Evolutionary conservation across 371 early-diverging fungal species (phyloP).

Genomic region (Mortierella sp.): DNA sequence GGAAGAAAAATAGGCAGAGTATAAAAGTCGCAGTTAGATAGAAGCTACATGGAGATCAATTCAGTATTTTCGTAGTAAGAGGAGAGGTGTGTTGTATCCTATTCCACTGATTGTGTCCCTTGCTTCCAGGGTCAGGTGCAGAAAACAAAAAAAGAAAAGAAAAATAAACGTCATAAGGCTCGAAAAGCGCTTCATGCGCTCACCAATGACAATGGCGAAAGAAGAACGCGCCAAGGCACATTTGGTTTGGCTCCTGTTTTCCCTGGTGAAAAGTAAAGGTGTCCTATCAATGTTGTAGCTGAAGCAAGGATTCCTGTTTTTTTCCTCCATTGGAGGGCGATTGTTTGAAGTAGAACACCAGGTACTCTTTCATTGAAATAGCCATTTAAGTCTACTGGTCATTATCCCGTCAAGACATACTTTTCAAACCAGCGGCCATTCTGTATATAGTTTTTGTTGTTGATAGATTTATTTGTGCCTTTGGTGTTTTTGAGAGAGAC

Average conservation of each 20-base stretch:
- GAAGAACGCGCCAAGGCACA: not conserved
- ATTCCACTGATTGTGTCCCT: not conserved
- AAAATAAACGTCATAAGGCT: constrained; percentile 2
- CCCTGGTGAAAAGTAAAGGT: not conserved
- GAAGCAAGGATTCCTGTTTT: not conserved
- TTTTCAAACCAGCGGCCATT: constrained; percentile 54
- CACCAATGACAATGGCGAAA: not conserved
- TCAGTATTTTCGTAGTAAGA: not conserved
- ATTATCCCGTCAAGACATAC: constrained; percentile 17
- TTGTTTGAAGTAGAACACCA: not conserved
- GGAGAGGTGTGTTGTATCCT: no score
- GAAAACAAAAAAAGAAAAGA: not conserved
- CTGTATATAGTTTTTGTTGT: not conserved
- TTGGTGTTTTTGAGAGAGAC: not conserved
- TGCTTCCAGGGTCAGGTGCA: constrained; percentile 5
- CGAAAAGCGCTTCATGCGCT: not conserved
- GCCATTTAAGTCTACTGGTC: no score
- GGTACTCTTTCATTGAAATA: not conserved
- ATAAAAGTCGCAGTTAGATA: not conserved
- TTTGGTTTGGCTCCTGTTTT: not conserved
- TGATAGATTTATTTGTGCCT: not conserved
- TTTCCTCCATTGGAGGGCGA: not conserved
- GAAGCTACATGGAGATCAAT: not conserved
- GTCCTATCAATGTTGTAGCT: no score
- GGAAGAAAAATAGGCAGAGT: not conserved